These are phyloP conservation scores for Sequoia sempervirens DNA, from an alignment of 75 land plant species.

Conservation along the genomic window DNA sequence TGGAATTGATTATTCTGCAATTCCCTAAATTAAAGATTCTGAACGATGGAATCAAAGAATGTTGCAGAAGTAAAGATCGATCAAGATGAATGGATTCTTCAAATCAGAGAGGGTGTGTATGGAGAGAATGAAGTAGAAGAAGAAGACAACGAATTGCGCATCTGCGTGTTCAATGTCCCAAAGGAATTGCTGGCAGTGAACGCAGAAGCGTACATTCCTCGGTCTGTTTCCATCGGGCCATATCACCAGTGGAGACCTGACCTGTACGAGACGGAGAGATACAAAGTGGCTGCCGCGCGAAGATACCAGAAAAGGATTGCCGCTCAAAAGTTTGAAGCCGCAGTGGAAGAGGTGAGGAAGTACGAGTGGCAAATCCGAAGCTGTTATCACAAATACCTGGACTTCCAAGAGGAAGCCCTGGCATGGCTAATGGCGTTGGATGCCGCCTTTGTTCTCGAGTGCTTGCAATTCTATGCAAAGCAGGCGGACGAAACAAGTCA, in stretches of 20 bases:
- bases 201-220: not conserved
- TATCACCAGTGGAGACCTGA: conserved; percentile 2
- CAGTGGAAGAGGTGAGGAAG: not conserved
- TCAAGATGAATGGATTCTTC: not conserved
- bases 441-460: conserved; percentile 10
- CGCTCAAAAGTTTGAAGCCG: not conserved
- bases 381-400: not conserved
- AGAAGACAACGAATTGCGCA: not conserved
- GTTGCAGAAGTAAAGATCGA: not conserved
- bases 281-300: not conserved
- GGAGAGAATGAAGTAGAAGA: not conserved
- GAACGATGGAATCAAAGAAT: not conserved
- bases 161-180: conserved; percentile 7
- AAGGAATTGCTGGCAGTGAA: conserved; percentile 1
- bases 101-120: not conserved
- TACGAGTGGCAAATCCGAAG: not conserved
- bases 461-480: not conserved
- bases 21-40: not conserved
- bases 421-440: conserved; percentile 8
- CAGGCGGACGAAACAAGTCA: not conserved
- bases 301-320: not conserved
- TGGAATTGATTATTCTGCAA: not conserved
- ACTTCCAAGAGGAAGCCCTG: not conserved
- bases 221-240: not conserved
- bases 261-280: not conserved